Evolutionary conservation across 2,329 filamentous ascomycete genomes (phyloP), one percentile per base, ranked within the genome.

Genomic region (Fusarium chuoi): DNA sequence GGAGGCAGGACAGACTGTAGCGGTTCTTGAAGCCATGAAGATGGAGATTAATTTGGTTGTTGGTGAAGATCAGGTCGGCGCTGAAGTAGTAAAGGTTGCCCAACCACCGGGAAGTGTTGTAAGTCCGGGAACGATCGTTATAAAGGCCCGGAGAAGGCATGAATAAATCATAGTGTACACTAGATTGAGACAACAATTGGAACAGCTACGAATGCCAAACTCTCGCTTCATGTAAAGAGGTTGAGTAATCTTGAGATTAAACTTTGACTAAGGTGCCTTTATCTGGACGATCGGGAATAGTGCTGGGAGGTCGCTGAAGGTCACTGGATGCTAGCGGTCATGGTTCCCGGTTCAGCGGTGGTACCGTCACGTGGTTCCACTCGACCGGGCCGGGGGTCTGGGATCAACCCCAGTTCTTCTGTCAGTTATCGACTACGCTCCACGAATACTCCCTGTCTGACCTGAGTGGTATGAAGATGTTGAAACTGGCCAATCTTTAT

Each of bases 31-130:
- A 28, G 42, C 57, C 14, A 60, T 60, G 57, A 60, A 60, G 45
- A 60, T 60, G 57, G 57, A 60, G 45, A 60, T 60, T 2, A 58
- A 58, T 10, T 24, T 58, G 8, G 55, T 58, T n/a, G 55, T 58
- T 36, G 41, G 55, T n/a, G 55, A 49, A 20, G 55, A 58, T 1
- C 55, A 58, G 6, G 41, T n/a, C 17, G 55, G 55, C 3, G 20
- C 55, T 49, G 55, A 58, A 41, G 55, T 58, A 14, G 18, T 49
- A 10, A 58, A 58, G 55, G 26, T 58, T n/a, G 33, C 24, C n/a
- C 55, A 49, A 7, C 55, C 55, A 6, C 41, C 55, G 20, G 55
- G 55, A 28, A 58, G 55, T 38, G 55, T 58, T 28, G 55, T 58
- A 18, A 58, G 55, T 14, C 55, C 55, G 22, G 55, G 55, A 48